Conservation (phyloP, 2,329 filamentous ascomycete genomes). For the Colletotrichum liriopes region DNA sequence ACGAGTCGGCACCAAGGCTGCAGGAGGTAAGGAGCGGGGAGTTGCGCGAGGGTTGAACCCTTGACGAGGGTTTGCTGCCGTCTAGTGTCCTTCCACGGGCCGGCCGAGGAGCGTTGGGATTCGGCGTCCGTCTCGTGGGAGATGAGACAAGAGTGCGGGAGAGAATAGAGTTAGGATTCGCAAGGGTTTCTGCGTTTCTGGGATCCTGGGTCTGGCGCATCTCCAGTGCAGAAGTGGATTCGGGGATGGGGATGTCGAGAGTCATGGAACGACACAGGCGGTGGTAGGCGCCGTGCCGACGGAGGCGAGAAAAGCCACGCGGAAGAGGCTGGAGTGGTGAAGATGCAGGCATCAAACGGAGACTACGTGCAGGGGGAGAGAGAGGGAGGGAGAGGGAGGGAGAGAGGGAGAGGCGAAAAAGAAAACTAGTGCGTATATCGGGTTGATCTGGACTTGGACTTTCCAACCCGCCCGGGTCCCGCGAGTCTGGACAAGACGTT, state of each 20-base stretch:
- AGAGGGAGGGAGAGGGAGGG: too few species aligned
- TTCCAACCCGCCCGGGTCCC: constrained; percentile 7
- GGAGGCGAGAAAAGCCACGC: constrained; percentile 9
- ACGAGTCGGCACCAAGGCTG: neutral
- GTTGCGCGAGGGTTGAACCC: constrained; percentile 7
- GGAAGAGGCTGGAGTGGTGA: constrained; percentile 9
- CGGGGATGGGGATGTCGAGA: neutral
- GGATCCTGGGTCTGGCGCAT: constrained; percentile 27
- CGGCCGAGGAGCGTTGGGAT: neutral
- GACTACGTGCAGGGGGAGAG: too few species aligned
- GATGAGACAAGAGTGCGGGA: constrained; percentile 32
- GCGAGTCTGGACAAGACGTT: constrained; percentile 16
- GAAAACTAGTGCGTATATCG: neutral
- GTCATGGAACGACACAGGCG: neutral
- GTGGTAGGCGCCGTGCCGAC: constrained; percentile 25
- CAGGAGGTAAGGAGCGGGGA: neutral
- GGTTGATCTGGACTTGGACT: constrained; percentile 13
- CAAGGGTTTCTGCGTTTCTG: constrained; percentile 26
- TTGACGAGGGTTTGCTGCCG: constrained; percentile 1
- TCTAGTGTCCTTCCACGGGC: neutral
- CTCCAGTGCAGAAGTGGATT: neutral
- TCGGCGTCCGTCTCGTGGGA: constrained; percentile 26
- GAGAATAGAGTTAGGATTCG: constrained; percentile 32
- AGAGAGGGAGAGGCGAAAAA: neutral
- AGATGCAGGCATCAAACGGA: neutral